phyloP scores from a whole-genome alignment of 148 eudicot genomes.

The Dianthus caryophyllus region DNA sequence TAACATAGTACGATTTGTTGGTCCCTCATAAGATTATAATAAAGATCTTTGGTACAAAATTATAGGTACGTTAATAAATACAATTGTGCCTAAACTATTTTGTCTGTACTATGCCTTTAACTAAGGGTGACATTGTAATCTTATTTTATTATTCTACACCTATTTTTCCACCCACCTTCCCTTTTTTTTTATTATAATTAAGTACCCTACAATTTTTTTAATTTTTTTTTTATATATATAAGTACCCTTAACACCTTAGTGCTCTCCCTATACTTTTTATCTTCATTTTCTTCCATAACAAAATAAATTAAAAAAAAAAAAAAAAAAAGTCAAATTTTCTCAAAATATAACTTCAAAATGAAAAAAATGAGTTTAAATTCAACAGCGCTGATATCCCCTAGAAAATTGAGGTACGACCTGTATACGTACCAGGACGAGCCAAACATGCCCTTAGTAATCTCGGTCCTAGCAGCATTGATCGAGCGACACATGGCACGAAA shows the following conservation, averaged over 20 bases:
- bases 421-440: constrained; percentile 59
- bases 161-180: constrained; percentile 60
- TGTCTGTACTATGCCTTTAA: constrained; percentile 55
- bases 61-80: constrained; percentile 4
- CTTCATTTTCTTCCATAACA: constrained; percentile 22
- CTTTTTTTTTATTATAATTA: constrained; percentile 3
- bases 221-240: background rate
- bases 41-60: constrained; percentile 15
- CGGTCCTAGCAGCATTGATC: constrained; percentile 81
- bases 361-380: constrained; percentile 18
- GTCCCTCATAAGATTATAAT: constrained; percentile 25
- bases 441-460: constrained; percentile 65
- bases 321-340: background rate
- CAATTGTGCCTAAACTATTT: constrained; percentile 22
- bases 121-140: constrained; percentile 49
- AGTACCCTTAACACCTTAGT: constrained; percentile 7
- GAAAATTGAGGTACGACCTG: constrained; percentile 65
- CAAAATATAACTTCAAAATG: background rate
- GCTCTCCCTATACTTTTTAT: constrained; percentile 12
- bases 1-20: constrained; percentile 18
- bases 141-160: constrained; percentile 36
- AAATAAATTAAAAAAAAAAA: constrained; percentile 4
- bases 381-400: constrained; percentile 49
- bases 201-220: constrained; percentile 6
- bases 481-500: constrained; percentile 74